Evolutionary conservation across 2,329 filamentous ascomycete genomes (phyloP), one percentile per base, ranked within the genome.

Genomic region (Zymoseptoria brevis): DNA sequence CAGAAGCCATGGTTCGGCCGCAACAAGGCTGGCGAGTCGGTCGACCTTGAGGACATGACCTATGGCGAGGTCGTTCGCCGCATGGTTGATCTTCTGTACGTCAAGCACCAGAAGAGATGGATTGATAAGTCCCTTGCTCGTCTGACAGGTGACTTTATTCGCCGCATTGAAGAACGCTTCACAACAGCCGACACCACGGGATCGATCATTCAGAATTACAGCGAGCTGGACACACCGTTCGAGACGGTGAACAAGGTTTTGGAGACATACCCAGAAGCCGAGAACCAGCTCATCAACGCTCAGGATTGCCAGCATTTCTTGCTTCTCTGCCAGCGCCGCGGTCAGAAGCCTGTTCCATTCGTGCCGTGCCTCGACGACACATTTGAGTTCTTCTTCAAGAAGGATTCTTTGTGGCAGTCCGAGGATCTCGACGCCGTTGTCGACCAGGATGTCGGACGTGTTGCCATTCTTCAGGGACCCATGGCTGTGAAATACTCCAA

Each of bases 311-410:
- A 99, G 77, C 88, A 97, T 77, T 97, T 99, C 81, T 77, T 99
- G 57, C 81, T 96, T 35, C 86, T 99, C 50, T 97, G 92, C 81
- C 87, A 94, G 77, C 87, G 91, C 45, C 89, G 88, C 53, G 88
- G 87, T 49, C 94, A 99, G 80, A 99, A 99, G 82, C 94, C 94
- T 2, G 89, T 95, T 26, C 94, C 93, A 0, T 99, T 99, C 73
- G 92, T 99, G 29, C 94, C 94, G 4, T 82, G 88, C n/a, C 82
- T 99, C 21, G 94, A 99, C 69, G 91, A 96, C 64, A 96, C 93
- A 73, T 99, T 99, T 67, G 94, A 99, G 73, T 96, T 95, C 78
- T 99, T 90, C 80, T 99, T 99, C 87, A 99, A 99, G 86, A 99
- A 99, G 80, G 94, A 99, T 75, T 99, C 94, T 1, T 83, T 99